Conservation (phyloP, 257 asterid genomes). For the Orobanche coerulescens region DNA sequence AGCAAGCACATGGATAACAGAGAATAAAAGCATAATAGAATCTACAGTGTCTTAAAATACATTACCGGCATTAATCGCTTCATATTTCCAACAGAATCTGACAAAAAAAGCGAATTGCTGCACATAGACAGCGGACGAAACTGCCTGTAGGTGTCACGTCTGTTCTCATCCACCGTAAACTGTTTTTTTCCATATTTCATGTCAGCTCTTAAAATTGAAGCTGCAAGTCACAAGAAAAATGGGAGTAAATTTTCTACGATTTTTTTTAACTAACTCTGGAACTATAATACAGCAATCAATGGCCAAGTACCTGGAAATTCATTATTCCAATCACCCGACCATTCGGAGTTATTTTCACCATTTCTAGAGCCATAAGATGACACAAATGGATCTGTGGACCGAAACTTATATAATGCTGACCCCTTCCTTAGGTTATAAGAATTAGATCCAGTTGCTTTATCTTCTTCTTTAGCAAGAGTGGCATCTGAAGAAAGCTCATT, state of each 20-base stretch:
- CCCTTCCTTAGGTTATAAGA: constrained; percentile 78
- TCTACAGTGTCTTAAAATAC: constrained; percentile 22
- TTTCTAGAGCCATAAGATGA: constrained; percentile 46
- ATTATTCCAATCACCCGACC: constrained; percentile 62
- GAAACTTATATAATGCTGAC: constrained; percentile 35
- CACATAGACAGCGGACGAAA: constrained; percentile 35
- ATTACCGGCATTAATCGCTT: constrained; percentile 71
- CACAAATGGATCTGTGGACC: constrained; percentile 44
- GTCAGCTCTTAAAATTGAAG: constrained; percentile 82
- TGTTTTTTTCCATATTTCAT: constrained; percentile 85
- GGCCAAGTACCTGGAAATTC: constrained; percentile 81
- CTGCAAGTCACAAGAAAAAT: constrained; percentile 34
- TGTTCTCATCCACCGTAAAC: constrained; percentile 62
- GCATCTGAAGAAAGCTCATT: constrained; percentile 57
- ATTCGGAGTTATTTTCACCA: constrained; percentile 66
- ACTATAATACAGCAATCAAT: constrained; percentile 6
- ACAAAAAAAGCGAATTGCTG: constrained; percentile 33
- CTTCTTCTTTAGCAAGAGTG: constrained; percentile 73
- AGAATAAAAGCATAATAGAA: not conserved
- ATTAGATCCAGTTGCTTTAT: constrained; percentile 55
- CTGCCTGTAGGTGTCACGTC: constrained; percentile 70
- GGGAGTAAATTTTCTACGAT: not conserved
- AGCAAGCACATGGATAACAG: not conserved
- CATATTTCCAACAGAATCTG: constrained; percentile 39
- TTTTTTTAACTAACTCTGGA: not conserved